A percentile compares a stretch with the other conserved stretches of the same genome.
phyloP scores from a whole-genome alignment of 2,329 filamentous ascomycete species.

The Aspergillus luchuensis region DNA sequence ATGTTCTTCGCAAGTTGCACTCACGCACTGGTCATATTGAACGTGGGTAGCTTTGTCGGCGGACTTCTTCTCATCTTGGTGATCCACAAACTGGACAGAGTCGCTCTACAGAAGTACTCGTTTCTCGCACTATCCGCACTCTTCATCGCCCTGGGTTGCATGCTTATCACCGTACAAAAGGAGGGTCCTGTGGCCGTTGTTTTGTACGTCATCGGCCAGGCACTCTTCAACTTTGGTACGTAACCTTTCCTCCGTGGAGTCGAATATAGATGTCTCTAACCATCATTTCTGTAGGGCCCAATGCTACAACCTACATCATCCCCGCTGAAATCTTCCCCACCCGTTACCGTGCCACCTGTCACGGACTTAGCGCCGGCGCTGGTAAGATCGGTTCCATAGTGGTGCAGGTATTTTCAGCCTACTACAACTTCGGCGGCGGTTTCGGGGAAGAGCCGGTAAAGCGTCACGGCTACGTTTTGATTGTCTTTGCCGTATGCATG shows the following conservation, averaged over 20 bases:
- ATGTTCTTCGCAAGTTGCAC: slow-evolving; percentile 44
- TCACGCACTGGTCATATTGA: slow-evolving; percentile 44
- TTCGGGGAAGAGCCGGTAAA: slow-evolving; percentile 35
- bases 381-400: slow-evolving; percentile 57
- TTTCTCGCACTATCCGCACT: slow-evolving; percentile 47
- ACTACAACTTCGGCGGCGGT: slow-evolving; percentile 43
- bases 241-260: background rate
- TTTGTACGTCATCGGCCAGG: slow-evolving; percentile 49
- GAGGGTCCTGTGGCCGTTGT: slow-evolving; percentile 41
- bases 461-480: slow-evolving; percentile 44
- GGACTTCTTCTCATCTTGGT: slow-evolving; percentile 44
- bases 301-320: slow-evolving; percentile 50
- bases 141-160: slow-evolving; percentile 47
- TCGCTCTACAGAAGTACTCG: slow-evolving; percentile 47
- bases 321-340: slow-evolving; percentile 61
- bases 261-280: background rate
- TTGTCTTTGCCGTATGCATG: slow-evolving; percentile 47
- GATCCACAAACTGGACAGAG: slow-evolving; percentile 45
- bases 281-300: slow-evolving; percentile 31
- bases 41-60: slow-evolving; percentile 47
- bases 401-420: slow-evolving; percentile 44
- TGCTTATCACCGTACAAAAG: slow-evolving; percentile 44
- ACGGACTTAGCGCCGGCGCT: slow-evolving; percentile 56
- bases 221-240: slow-evolving; percentile 53
- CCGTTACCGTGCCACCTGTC: slow-evolving; percentile 55